phyloP scores from a whole-genome alignment of 148 eudicot species.

The Drosera capensis region DNA sequence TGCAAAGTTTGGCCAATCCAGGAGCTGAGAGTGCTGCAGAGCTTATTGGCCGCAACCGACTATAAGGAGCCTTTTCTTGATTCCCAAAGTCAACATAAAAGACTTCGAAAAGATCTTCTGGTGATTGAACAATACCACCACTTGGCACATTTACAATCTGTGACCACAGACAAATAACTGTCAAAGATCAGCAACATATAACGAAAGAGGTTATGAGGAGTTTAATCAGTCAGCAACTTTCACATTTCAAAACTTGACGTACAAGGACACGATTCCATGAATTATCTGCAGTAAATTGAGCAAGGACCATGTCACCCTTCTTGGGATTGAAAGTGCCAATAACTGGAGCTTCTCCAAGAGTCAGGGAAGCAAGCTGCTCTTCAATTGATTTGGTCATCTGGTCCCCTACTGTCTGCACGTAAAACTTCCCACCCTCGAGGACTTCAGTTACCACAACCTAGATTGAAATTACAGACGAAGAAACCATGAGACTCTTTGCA shows the following conservation, averaged over 20 bases:
- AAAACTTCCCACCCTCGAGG: conserved; percentile 79
- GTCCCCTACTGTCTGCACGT: conserved; percentile 67
- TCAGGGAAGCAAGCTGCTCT: conserved; percentile 66
- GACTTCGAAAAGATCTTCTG: conserved; percentile 65
- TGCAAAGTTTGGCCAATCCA: conserved; percentile 74
- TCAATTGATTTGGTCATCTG: conserved; percentile 55
- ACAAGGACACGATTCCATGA: conserved; percentile 96
- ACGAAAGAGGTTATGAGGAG: neutral
- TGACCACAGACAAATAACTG: neutral
- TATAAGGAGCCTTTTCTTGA: conserved; percentile 71
- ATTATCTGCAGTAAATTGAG: conserved; percentile 75
- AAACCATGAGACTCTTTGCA: neutral
- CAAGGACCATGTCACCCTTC: conserved; percentile 81
- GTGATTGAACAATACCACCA: conserved; percentile 40
- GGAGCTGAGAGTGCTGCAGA: conserved; percentile 53
- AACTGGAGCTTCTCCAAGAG: conserved; percentile 53
- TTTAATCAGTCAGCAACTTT: neutral
- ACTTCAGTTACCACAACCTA: conserved; percentile 81
- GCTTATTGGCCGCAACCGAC: conserved; percentile 49
- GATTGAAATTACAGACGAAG: neutral
- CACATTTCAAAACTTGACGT: no score
- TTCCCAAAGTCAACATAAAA: conserved; percentile 92
- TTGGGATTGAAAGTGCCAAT: conserved; percentile 70
- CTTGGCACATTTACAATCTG: conserved; percentile 52
- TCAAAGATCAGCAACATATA: neutral